Evolutionary conservation across 176 grass and related monocot genomes (phyloP).

Genomic region (Aegilops umbellulata): DNA sequence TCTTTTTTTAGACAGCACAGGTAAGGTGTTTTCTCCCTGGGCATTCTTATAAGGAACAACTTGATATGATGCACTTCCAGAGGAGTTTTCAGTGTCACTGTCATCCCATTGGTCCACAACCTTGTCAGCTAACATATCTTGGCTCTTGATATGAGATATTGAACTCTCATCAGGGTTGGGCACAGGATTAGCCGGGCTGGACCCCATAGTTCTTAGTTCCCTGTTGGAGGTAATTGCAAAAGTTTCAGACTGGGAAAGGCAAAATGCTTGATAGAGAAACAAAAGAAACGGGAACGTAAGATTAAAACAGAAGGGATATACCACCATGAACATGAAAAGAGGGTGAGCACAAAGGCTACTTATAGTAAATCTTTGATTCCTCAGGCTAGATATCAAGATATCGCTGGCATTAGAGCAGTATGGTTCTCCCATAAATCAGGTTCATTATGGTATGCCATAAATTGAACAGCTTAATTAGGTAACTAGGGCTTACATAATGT

Average conservation of each 20-base stretch:
- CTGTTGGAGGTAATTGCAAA: constrained; percentile 14
- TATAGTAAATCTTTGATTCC: background rate
- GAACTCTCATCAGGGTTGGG: background rate
- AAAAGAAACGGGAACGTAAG: background rate
- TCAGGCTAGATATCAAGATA: background rate
- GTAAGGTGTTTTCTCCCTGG: background rate
- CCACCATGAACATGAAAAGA: background rate
- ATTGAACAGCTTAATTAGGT: background rate
- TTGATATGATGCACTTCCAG: background rate
- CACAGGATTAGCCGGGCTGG: background rate
- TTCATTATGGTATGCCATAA: background rate
- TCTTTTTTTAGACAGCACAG: constrained; percentile 14
- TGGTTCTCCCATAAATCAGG: background rate
- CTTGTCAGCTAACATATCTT: background rate
- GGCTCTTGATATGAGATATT: background rate
- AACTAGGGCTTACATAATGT: background rate
- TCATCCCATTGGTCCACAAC: constrained; percentile 6
- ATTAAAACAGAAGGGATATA: background rate
- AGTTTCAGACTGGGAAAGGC: background rate
- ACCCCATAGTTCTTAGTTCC: background rate
- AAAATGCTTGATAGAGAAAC: background rate
- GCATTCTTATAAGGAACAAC: background rate
- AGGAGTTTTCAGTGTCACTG: background rate
- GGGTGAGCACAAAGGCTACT: background rate
- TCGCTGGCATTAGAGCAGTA: background rate